Evolutionary conservation across 345 rosid species (phyloP), one percentile per base, ranked within the genome.

Genomic region (Leavenworthia alabamica): DNA sequence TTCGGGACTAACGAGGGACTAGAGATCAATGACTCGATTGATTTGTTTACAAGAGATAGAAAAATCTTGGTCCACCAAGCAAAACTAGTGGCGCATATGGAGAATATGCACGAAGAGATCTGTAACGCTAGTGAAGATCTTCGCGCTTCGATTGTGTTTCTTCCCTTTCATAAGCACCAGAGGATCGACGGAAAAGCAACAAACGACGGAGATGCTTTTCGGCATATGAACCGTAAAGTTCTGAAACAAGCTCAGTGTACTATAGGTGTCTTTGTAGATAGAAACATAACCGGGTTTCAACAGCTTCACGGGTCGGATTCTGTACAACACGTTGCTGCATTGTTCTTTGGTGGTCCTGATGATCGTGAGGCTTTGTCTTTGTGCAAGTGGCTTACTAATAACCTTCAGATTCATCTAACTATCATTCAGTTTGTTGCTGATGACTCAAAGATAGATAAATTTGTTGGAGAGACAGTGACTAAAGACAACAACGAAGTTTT

Each of bases 161-260:
- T 91, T 9, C 86, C 95, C 0, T 91, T 91, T 65, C 98, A 91
- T 76, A 91, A 88, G 75, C 95, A 88, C 73, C 98, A 88, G 53
- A 66, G 96, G 40, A 81, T 91, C 22, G 96, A 88, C 19, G 88
- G 85, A 40, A 82, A 71, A 45, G 59, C 88, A 71, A 85, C 86
- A 45, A 76, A 67, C 11, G 81, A 88, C 29, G 82, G 80, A 68
- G 90, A 81, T 41, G 83, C 72, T 11, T 79, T 83, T 15, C 58
- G 95, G 60, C 56, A 86, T 0, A 83, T 80, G 16, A 91, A 91
- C 66, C 80, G 81, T 51, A 88, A 84, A 76, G 74, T 88, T 47
- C 73, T 83, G 10, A 85, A 90, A 3, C 90, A 88, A 7, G 90
- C 93, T 3, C 89, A 81, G 0, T 88, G 96, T 72, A 83, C 95